Base-by-base conservation (phyloP, 495 filamentous ascomycete species). In the Talaromyces nanjingensis region DNA sequence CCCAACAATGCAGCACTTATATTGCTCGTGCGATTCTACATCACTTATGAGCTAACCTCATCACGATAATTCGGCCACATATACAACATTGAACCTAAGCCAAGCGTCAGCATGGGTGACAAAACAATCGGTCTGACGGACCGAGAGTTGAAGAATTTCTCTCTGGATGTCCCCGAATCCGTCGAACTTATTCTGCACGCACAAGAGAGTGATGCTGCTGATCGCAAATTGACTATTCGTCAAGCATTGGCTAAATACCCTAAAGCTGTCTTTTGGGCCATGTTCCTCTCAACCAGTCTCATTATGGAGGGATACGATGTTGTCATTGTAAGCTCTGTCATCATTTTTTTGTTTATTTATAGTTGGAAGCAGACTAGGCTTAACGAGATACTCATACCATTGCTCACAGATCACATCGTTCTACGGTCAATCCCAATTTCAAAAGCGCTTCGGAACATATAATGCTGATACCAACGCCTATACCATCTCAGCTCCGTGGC, bases 401-500 rank as follows among this genome's bases (percentile, higher is more conserved):
- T 42, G 14, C 37, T 11, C 33, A 5, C 37, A 71, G 71, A 71
- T 73, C 37, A 70, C 62, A 18, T 73, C 72, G 7, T 73, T 73
- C 64, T 73, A 71, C 55, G 71, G 68, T 25, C 71, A 68, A 63
- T 62, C 65, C 14, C 69, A 65, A 33, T 78, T 78, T 67, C 69
- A 71, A 58, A 47, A 66, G 0, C 68, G 65, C 34, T 79, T 72
- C 59, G 78, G 77, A 14, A 33, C 66, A 0, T 66, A 62, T 18
- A 67, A 66, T 52, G 39, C 64, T 2, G 66, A 71, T 14, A 63
- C 66, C 37, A 70, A 68, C 27, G 22, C 59, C 0, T 78, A 77
- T 52, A 63, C 70, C 18, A 70, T 83, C 49, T 62, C 76, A 25
- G 76, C 79, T 9, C 55, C 63, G 18, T 90, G 87, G 87, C 86